A percentile compares a stretch with the other conserved stretches of the same genome.
Conservation (phyloP, 1,284 basidiomycete genomes). For the Lentinus polychrous region DNA sequence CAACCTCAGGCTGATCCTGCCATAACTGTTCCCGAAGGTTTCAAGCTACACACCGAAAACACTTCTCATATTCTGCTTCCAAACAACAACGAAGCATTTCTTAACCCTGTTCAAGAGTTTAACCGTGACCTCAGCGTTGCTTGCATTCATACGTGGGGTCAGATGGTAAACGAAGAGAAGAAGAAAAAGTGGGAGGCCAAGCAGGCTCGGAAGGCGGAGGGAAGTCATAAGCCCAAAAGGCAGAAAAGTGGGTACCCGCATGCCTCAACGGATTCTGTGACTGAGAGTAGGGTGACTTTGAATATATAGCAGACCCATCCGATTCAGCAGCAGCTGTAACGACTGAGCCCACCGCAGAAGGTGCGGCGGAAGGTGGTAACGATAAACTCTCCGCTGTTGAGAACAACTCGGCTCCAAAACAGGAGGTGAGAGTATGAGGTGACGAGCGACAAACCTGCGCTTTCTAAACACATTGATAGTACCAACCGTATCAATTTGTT, state of each 20-base stretch:
- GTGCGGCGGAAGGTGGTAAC: too few species aligned
- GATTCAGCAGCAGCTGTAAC: too few species aligned
- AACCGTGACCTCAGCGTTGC: constrained; percentile 93
- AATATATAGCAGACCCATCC: too few species aligned
- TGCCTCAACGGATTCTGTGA: too few species aligned
- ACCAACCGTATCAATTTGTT: constrained; percentile 63
- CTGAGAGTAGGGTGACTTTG: too few species aligned
- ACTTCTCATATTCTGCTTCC: constrained; percentile 79
- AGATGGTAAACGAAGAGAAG: constrained; percentile 64
- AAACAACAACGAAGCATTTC: constrained; percentile 75
- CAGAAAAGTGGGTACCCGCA: constrained; percentile 23
- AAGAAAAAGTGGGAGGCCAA: constrained; percentile 51
- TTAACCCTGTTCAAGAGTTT: constrained; percentile 98
- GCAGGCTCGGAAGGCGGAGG: constrained; percentile 30
- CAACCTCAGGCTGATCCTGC: constrained; percentile 12
- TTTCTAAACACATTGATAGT: too few species aligned
- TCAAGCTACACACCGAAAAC: constrained; percentile 80
- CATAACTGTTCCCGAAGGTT: constrained; percentile 62
- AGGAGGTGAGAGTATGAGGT: too few species aligned
- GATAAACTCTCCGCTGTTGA: too few species aligned
- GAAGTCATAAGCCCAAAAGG: constrained; percentile 23
- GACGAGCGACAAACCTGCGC: too few species aligned
- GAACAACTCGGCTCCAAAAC: too few species aligned
- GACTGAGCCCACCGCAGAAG: too few species aligned
- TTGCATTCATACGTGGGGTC: constrained; percentile 82